These are phyloP conservation scores for Rhizoctonia solani DNA, from an alignment of 1,284 basidiomycete genomes.

Conservation along the genomic window DNA sequence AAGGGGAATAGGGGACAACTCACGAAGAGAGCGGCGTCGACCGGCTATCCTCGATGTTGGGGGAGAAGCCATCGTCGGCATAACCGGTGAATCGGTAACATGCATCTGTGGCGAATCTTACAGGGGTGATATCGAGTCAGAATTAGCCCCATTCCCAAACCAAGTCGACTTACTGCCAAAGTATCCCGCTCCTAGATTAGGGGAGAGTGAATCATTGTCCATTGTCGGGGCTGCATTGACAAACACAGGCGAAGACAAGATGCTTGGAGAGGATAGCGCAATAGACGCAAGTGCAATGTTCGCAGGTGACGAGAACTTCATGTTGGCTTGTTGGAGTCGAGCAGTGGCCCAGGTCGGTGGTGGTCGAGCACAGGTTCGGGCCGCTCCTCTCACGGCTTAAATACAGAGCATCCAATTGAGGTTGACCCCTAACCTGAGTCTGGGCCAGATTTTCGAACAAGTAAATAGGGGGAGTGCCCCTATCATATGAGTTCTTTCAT, in stretches of 20 bases:
- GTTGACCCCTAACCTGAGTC: too few species aligned
- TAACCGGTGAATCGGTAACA: constrained; percentile 3
- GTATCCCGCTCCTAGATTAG: constrained; percentile 15
- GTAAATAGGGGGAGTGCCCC: too few species aligned
- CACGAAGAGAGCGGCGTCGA: constrained; percentile 24
- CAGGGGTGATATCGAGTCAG: background rate
- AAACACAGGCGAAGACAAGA: constrained; percentile 25
- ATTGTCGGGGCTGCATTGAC: constrained; percentile 19
- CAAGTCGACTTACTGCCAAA: constrained; percentile 11
- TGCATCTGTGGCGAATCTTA: constrained; percentile 15
- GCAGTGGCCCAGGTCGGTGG: too few species aligned
- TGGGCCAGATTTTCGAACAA: too few species aligned
- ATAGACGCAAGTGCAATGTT: constrained; percentile 21
- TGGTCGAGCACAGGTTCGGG: too few species aligned
- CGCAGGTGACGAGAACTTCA: constrained; percentile 27
- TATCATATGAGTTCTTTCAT: too few species aligned
- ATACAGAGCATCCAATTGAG: too few species aligned
- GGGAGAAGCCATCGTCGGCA: background rate
- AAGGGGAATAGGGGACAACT: background rate
- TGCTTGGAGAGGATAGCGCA: constrained; percentile 20
- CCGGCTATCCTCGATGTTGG: constrained; percentile 20
- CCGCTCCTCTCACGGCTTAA: too few species aligned
- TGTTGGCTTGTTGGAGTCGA: constrained; percentile 4
- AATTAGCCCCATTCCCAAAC: background rate
- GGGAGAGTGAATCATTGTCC: constrained; percentile 4